A percentile compares a stretch with the other conserved stretches of the same genome.
phyloP scores from a whole-genome alignment of 495 filamentous ascomycete species.

The Aspergillus campestris region DNA sequence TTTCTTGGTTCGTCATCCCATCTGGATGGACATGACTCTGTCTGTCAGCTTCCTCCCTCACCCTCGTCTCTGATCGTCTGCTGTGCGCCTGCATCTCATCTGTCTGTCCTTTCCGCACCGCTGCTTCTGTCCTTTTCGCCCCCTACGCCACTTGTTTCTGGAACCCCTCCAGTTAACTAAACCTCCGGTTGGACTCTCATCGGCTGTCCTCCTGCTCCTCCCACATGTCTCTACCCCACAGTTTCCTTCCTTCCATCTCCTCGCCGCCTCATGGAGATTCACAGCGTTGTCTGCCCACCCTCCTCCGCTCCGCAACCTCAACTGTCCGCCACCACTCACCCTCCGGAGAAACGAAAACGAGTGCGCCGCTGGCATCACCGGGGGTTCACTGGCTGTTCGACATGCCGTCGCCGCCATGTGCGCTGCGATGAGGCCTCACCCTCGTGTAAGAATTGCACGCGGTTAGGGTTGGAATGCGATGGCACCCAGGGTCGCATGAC shows the following conservation, averaged over 20 bases:
- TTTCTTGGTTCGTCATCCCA: too few species aligned
- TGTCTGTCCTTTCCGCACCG: not conserved
- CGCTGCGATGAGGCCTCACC: conserved; percentile 37
- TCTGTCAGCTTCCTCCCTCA: too few species aligned
- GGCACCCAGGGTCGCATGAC: conserved; percentile 35
- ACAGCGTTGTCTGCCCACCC: conserved; percentile 17
- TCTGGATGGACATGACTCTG: too few species aligned
- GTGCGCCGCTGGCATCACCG: conserved; percentile 35
- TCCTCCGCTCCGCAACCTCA: conserved; percentile 7
- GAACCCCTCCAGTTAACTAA: not conserved
- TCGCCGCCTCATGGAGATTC: conserved; percentile 25
- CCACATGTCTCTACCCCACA: conserved; percentile 21
- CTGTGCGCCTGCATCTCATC: not conserved
- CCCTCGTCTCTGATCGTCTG: too few species aligned
- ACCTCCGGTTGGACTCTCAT: conserved; percentile 1
- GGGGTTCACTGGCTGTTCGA: conserved; percentile 35
- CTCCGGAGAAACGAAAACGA: conserved; percentile 31
- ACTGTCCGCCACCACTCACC: conserved; percentile 5
- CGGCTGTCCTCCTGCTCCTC: not conserved
- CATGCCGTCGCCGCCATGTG: conserved; percentile 35
- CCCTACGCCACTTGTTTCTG: not conserved
- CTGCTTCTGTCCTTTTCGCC: not conserved
- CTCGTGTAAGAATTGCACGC: conserved; percentile 33
- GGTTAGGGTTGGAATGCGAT: conserved; percentile 31
- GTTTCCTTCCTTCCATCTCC: conserved; percentile 3